Evolutionary conservation across 2,329 filamentous ascomycete genomes (phyloP), one percentile per base, ranked within the genome.

Genomic region (Epicoccum nigrum): DNA sequence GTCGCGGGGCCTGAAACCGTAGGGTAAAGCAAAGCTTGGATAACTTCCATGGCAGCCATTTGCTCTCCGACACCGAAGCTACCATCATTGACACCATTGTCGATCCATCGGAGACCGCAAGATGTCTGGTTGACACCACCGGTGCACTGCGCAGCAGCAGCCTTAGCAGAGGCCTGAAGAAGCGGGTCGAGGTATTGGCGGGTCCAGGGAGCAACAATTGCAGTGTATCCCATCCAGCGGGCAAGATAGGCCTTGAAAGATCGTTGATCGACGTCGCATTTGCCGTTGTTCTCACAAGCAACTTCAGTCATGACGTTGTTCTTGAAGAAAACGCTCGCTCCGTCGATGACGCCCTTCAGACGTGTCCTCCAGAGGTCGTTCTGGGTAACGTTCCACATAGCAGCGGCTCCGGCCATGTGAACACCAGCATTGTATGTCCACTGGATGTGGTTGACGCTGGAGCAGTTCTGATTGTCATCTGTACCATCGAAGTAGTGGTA

Each of bases 1-100:
- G 77, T 80, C 3, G 83, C 71, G 12, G 71, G 71, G 4, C 69
- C 70, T 1, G 56, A 12, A 3, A 63, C 67, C 2, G 62, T 45
- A 7, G 59, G 45, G 42, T 74, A 61, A 4, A 80, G 65, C 21
- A 79, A 76, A 70, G 33, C 69, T 70, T 81, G 74, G 44, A 85
- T 73, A 44, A 82, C 76, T 51, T 83, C 81, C 20, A 86, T 69
- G 3, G 79, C 82, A 52, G 77, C 77, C 82, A 86, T 85, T 69
- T 84, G 79, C 68, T 86, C 80, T 13, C 83, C 82, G 11, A 83
- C 81, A 35, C 83, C 82, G 32, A 71, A 71, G 16, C 70, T 75
- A 15, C 77, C 75, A 59, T 84, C 81, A 56, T 78, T 78, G 1
- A 44, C 59, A 16, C 69, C 71, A 8, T 67, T 66, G 2, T 68